Evolutionary conservation across 345 rosid species (phyloP), one percentile per base, ranked within the genome.

Genomic region (Viola odorata): DNA sequence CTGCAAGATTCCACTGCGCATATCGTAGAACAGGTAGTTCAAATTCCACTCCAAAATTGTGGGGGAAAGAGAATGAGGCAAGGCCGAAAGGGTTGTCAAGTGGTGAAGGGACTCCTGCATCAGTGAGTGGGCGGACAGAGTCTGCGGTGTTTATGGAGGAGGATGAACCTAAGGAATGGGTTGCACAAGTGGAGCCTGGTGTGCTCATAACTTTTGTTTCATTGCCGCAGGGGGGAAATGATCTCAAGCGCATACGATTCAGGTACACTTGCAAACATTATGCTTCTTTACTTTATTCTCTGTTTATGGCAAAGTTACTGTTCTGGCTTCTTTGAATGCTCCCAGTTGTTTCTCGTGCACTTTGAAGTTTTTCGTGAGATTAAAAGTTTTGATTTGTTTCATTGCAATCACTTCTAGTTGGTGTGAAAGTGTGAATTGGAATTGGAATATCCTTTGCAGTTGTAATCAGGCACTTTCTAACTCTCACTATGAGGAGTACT

Each of bases 121-220:
- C 97, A 0, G 71, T 74, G 40, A 94, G 96, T 9, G 95, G 95
- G n/a, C 72, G 95, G 64, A 79, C 89, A 2, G 97, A 82, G 67
- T 84, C 94, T 3, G 85, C 80, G 36, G 91, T 83, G 64, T 82
- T 89, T 62, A 77, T 78, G 80, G 97, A 86, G 74, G 96, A 91
- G 65, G 95, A 84, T 69, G 99, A 89, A 71, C 82, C 90, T n/a
- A 94, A 88, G 72, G 97, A 90, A 66, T 94, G 99, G 99, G 90
- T 90, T 58, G 99, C 99, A 17, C 97, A 90, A 72, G 97, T 94
- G 69, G 99, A 94, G 75, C 99, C 99, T 12, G 99, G 99, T 52
- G 96, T 94, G 38, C 91, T 94, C 66, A 94, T 94, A 68, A 88
- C 95, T 12, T 94, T 94, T 63, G 82, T 94, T 52, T 90, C 99